Evolutionary conservation across 2,329 filamentous ascomycete genomes (phyloP), one percentile per base, ranked within the genome.

Genomic region (Fusarium cicatricum): DNA sequence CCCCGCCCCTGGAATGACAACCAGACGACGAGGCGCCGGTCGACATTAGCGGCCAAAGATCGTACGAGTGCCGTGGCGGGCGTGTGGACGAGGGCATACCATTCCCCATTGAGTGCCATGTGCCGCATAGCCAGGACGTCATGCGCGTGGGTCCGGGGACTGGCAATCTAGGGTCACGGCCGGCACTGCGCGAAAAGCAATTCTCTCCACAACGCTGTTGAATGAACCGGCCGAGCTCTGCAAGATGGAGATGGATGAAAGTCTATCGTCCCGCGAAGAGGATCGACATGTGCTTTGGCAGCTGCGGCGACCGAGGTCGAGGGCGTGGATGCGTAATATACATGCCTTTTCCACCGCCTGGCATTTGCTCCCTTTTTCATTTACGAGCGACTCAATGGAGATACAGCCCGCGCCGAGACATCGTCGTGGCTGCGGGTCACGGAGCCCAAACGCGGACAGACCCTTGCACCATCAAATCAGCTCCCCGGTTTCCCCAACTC

Each of bases 181-280:
- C 64, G 66, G 66, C 64, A 69, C 58, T 69, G 66, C 48, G 55
- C 34, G 62, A 69, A 66, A 69, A 69, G 66, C 66, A 69, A 69
- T 66, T 58, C 47, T 56, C 64, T 56, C 62, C 53, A 58, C 58
- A 42, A 17, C 45, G 23, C 42, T 45, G 38, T 52, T 45, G 31
- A 58, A 62, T 54, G 46, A 37, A 40, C 45, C 43, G 49, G 45
- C 34, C 34, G 38, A 63, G 48, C 55, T 57, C 62, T 63, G 62
- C 34, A 36, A 47, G 52, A 61, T 60, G 48, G 52, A 40, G 52
- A 61, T 60, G 48, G 52, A 40, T 34, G 46, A 62, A 67, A 68
- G 55, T 65, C 58, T 66, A 64, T 66, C 62, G 60, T 58, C 58
- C 60, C 52, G 60, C 46, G 43, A 52, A 42, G 52, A 53, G 46